phyloP scores from a whole-genome alignment of 176 grass and related monocot species.

The Avena atlantica region DNA sequence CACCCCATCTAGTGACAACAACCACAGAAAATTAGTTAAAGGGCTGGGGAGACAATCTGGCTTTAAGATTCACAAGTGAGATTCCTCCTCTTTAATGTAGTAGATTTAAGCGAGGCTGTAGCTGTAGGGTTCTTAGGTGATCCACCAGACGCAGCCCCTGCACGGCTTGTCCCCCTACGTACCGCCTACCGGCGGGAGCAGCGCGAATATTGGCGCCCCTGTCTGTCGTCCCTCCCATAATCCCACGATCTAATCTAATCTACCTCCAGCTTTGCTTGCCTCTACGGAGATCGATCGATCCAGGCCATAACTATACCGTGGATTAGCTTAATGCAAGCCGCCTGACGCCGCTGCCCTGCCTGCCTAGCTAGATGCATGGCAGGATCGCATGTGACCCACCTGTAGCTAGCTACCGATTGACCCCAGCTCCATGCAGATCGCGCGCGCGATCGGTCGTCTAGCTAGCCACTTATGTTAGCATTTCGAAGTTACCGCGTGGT shows the following conservation, averaged over 20 bases:
- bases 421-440: not conserved
- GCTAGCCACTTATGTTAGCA: constrained; percentile 35
- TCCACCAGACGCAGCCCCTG: constrained; percentile 43
- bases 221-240: not conserved
- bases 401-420: constrained; percentile 12
- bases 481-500: constrained; percentile 55
- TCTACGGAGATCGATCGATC: not conserved
- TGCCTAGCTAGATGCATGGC: constrained; percentile 10
- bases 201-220: constrained; percentile 67
- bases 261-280: constrained; percentile 34
- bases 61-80: constrained; percentile 50
- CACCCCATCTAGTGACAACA: constrained; percentile 36
- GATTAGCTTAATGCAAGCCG: constrained; percentile 36
- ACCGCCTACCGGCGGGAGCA: constrained; percentile 39
- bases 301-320: constrained; percentile 24
- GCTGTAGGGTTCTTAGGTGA: constrained; percentile 57
- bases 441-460: not conserved
- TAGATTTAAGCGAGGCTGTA: constrained; percentile 49
- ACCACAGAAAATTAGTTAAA: constrained; percentile 8
- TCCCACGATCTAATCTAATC: constrained; percentile 13
- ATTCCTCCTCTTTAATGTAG: constrained; percentile 40
- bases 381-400: constrained; percentile 55
- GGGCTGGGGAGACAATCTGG: constrained; percentile 34
- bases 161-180: constrained; percentile 52
- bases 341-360: constrained; percentile 3